A percentile compares a stretch with the other conserved stretches of the same genome.
phyloP scores from a whole-genome alignment of 2,329 filamentous ascomycete species.

The Elsinoe necatrix region DNA sequence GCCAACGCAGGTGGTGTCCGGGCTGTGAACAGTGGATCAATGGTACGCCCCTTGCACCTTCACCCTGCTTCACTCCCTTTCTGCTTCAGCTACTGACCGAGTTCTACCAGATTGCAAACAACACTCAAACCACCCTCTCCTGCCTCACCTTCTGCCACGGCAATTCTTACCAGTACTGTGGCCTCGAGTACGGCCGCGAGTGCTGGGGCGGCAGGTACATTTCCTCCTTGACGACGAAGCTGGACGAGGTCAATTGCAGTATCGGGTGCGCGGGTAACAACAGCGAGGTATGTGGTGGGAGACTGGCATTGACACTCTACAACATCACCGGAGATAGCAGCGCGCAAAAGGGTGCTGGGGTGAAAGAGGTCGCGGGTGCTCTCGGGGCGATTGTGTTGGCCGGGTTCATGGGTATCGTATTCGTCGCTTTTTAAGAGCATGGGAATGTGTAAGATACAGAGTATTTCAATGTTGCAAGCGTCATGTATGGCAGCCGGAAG shows the following conservation, averaged over 20 bases:
- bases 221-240: slow-evolving; percentile 38
- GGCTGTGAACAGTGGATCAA: slow-evolving; percentile 41
- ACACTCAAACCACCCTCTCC: slow-evolving; percentile 43
- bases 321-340: slow-evolving; percentile 22
- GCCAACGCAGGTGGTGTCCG: slow-evolving; percentile 33
- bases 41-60: slow-evolving; percentile 36
- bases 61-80: neutral
- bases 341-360: neutral
- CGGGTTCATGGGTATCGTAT: slow-evolving; percentile 3
- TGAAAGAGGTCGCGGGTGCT: slow-evolving; percentile 10
- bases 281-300: slow-evolving; percentile 47
- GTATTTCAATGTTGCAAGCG: neutral
- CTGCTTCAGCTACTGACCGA: neutral
- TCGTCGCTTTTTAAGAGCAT: slow-evolving; percentile 2
- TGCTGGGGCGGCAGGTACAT: slow-evolving; percentile 52
- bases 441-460: neutral
- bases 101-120: slow-evolving; percentile 28
- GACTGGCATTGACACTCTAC: slow-evolving; percentile 31
- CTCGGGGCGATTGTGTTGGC: slow-evolving; percentile 11
- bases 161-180: slow-evolving; percentile 40
- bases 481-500: neutral
- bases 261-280: slow-evolving; percentile 48
- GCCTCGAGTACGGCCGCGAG: slow-evolving; percentile 49
- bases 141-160: slow-evolving; percentile 47
- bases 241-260: slow-evolving; percentile 43